These are phyloP conservation scores for Penicillium sumatraense DNA, from an alignment of 2,329 filamentous ascomycete species.

Conservation along the genomic window DNA sequence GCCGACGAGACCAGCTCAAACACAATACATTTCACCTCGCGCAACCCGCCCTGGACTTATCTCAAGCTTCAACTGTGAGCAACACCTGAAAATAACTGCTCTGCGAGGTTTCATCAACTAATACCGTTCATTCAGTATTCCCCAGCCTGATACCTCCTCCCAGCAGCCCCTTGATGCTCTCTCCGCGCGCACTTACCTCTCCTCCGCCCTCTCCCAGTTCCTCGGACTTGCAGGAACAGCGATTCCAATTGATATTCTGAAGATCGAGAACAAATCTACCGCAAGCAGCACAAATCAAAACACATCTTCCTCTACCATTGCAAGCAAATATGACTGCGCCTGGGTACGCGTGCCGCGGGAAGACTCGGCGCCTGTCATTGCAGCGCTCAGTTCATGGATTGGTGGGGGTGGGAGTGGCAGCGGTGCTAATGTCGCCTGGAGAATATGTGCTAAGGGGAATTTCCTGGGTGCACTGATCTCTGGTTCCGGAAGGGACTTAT, in stretches of 20 bases:
- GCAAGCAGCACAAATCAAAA: not conserved
- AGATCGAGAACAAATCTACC: slow-evolving; percentile 30
- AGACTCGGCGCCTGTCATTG: slow-evolving; percentile 49
- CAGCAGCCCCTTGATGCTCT: slow-evolving; percentile 46
- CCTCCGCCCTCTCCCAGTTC: slow-evolving; percentile 52
- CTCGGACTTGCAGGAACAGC: slow-evolving; percentile 52
- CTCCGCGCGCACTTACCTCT: slow-evolving; percentile 51
- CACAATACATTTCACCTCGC: slow-evolving; percentile 42
- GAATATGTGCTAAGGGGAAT: slow-evolving; percentile 44
- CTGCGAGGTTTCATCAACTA: slow-evolving; percentile 8
- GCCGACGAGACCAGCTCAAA: slow-evolving; percentile 21
- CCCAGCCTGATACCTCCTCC: slow-evolving; percentile 30
- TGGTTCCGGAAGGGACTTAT: slow-evolving; percentile 41
- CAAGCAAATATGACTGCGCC: slow-evolving; percentile 22
- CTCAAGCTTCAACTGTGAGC: slow-evolving; percentile 48
- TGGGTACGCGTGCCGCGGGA: slow-evolving; percentile 53
- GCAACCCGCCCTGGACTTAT: slow-evolving; percentile 50
- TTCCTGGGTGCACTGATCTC: slow-evolving; percentile 39
- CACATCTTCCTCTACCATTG: not conserved
- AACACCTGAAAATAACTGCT: not conserved
- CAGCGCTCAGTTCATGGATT: slow-evolving; percentile 53
- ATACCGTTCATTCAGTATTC: slow-evolving; percentile 23
- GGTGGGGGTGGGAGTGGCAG: slow-evolving; percentile 30
- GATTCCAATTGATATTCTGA: slow-evolving; percentile 54
- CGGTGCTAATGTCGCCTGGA: slow-evolving; percentile 40